Evolutionary conservation across 1,139 yeast genomes (phyloP).

Genomic region (Neolecta irregularis): DNA sequence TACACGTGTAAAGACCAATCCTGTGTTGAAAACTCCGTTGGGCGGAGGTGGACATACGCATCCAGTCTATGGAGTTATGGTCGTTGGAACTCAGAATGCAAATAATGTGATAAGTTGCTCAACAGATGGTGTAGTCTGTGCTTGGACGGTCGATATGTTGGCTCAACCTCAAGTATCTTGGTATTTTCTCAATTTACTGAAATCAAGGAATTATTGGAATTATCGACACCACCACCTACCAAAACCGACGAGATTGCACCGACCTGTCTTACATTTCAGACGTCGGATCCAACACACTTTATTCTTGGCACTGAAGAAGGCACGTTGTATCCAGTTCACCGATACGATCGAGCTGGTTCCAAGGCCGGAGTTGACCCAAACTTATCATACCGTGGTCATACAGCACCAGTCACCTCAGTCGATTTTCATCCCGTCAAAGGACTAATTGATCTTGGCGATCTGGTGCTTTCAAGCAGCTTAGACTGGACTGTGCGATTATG

Average conservation of each 20-base stretch:
- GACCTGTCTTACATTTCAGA: constrained; percentile 21
- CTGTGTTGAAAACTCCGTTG: constrained; percentile 24
- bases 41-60: constrained; percentile 27
- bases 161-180: constrained; percentile 27
- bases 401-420: constrained; percentile 26
- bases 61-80: constrained; percentile 29
- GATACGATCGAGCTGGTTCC: constrained; percentile 25
- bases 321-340: constrained; percentile 29
- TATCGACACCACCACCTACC: constrained; percentile 18
- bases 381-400: constrained; percentile 24
- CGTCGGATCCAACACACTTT: constrained; percentile 27
- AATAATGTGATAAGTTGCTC: constrained; percentile 28
- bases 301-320: constrained; percentile 37
- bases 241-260: constrained; percentile 12
- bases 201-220: constrained; percentile 4
- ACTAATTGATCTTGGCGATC: constrained; percentile 22
- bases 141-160: constrained; percentile 34
- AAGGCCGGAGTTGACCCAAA: constrained; percentile 24
- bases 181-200: neutral
- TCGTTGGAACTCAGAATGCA: constrained; percentile 25
- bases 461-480: constrained; percentile 25
- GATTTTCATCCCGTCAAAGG: constrained; percentile 23
- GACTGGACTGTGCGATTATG: constrained; percentile 33
- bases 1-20: constrained; percentile 22
- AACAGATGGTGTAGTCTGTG: constrained; percentile 34